These are phyloP conservation scores for Pelagomonas calceolata DNA, from an alignment of 108 stramenopile species.

Conservation along the genomic window DNA sequence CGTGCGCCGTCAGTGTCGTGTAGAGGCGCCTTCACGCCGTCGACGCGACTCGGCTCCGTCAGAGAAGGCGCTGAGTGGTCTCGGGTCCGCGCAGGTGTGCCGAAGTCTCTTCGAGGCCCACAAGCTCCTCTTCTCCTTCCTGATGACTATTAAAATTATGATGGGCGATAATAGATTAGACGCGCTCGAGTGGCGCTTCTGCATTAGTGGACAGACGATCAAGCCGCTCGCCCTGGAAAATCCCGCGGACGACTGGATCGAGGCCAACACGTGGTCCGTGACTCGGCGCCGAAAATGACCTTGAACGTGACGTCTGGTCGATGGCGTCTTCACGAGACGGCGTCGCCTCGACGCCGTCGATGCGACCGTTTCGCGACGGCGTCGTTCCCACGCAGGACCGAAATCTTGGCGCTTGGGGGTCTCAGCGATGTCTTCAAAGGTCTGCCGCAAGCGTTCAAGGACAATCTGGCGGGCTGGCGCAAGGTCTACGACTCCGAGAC, in stretches of 20 bases:
- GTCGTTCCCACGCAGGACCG: no score
- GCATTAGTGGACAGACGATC: slow-evolving; percentile 36
- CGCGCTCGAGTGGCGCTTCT: slow-evolving; percentile 42
- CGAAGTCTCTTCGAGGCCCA: slow-evolving; percentile 53
- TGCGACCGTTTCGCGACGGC: no score
- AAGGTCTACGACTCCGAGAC: slow-evolving; percentile 33
- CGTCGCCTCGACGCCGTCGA: no score
- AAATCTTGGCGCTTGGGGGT: no score
- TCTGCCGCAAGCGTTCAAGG: slow-evolving; percentile 18
- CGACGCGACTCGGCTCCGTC: no score
- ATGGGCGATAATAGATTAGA: slow-evolving; percentile 41
- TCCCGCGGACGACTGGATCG: slow-evolving; percentile 39
- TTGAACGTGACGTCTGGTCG: no score
- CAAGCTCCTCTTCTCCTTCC: slow-evolving; percentile 56
- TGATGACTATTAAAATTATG: slow-evolving; percentile 42
- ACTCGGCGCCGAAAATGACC: no score
- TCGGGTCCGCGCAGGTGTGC: no score
- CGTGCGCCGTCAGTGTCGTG: no score
- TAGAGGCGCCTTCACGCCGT: no score
- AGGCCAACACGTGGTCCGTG: slow-evolving; percentile 15
- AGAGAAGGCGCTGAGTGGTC: no score
- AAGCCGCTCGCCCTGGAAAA: slow-evolving; percentile 7
- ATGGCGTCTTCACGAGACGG: no score
- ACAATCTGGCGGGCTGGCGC: slow-evolving; percentile 8
- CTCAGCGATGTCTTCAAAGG: slow-evolving; percentile 19